These are phyloP conservation scores for Maudiozyma serrabonitensis DNA, from an alignment of 805 yeast genomes.

Conservation along the genomic window DNA sequence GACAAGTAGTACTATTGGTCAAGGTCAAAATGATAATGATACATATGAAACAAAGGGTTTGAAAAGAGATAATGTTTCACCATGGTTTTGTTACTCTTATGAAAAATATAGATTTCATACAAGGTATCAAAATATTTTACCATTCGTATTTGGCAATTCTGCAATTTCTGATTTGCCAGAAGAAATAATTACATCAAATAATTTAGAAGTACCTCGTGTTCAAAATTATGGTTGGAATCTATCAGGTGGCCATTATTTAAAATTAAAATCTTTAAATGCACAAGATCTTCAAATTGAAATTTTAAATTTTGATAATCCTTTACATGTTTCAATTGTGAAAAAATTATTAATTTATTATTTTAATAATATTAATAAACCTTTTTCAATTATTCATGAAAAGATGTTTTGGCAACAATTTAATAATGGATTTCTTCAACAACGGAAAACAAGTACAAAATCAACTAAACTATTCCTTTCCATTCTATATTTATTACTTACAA, in stretches of 20 bases:
- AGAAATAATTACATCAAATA: conserved; percentile 24
- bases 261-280: conserved; percentile 15
- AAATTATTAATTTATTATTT: conserved; percentile 32
- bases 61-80: conserved; percentile 5
- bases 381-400: conserved; percentile 42
- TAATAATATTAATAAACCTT: conserved; percentile 42
- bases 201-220: conserved; percentile 41
- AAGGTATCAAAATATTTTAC: conserved; percentile 37
- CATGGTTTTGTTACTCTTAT: conserved; percentile 27
- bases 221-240: conserved; percentile 60
- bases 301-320: conserved; percentile 12
- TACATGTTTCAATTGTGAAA: conserved; percentile 23
- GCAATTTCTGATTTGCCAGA: conserved; percentile 28
- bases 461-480: conserved; percentile 45
- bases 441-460: conserved; percentile 20
- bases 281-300: conserved; percentile 1
- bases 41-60: not conserved
- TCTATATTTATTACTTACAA: conserved; percentile 39
- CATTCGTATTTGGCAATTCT: conserved; percentile 32
- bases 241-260: conserved; percentile 46
- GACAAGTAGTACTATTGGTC: no score
- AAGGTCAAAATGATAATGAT: no score
- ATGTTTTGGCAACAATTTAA: conserved; percentile 43
- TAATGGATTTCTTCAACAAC: conserved; percentile 16
- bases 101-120: conserved; percentile 40